Evolutionary conservation across 805 yeast species (phyloP).

Genomic region (Blastobotrys terrestris): DNA sequence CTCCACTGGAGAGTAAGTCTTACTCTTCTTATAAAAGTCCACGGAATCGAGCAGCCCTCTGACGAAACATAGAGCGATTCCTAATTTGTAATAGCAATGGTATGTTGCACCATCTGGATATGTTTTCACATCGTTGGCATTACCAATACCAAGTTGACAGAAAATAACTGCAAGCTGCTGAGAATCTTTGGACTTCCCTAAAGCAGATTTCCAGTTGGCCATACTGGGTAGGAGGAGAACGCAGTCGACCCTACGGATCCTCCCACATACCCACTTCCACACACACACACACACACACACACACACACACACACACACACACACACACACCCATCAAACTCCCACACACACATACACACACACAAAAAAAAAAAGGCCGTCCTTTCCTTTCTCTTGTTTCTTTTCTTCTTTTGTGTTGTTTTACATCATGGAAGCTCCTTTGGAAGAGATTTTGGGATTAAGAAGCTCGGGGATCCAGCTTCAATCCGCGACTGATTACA

Average conservation of each 20-base stretch:
- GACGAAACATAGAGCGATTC: constrained; percentile 17
- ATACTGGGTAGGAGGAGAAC: background rate
- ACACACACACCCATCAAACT: too few species aligned
- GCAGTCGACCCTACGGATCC: background rate
- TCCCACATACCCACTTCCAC: too few species aligned
- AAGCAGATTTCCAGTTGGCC: constrained; percentile 2
- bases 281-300: background rate
- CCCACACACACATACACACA: background rate
- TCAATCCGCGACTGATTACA: constrained; percentile 61
- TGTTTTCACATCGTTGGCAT: constrained; percentile 7
- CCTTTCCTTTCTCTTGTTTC: too few species aligned
- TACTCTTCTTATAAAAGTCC: constrained; percentile 31
- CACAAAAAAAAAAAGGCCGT: background rate
- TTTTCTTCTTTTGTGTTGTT: too few species aligned
- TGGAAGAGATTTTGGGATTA: constrained; percentile 36
- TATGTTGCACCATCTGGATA: constrained; percentile 15
- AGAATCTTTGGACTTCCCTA: background rate
- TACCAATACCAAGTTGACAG: background rate
- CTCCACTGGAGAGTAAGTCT: constrained; percentile 16
- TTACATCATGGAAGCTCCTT: constrained; percentile 6
- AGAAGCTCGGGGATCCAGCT: constrained; percentile 55
- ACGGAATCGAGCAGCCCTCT: constrained; percentile 28
- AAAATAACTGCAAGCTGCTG: background rate
- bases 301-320: background rate
- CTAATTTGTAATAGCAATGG: constrained; percentile 18